Evolutionary conservation across 2,329 filamentous ascomycete genomes (phyloP).

Genomic region (Sporothrix schenckii): DNA sequence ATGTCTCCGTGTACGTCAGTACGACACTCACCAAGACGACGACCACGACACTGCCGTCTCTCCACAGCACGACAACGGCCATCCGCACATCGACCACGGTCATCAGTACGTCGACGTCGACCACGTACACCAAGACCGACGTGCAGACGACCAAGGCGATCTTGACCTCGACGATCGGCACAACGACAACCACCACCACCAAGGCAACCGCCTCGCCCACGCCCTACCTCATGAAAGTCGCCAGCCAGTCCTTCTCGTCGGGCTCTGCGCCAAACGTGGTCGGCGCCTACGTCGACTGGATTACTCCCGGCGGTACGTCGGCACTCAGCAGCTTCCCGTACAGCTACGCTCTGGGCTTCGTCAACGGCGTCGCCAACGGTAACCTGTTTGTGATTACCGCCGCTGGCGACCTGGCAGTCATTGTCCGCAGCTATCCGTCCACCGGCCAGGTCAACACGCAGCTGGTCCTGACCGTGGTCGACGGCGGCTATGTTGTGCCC

Average conservation of each 20-base stretch:
- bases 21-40: constrained; percentile 24
- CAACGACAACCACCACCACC: constrained; percentile 27
- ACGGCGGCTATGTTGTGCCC: constrained; percentile 19
- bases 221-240: background rate
- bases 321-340: background rate
- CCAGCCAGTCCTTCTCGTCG: background rate
- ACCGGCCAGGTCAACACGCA: background rate
- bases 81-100: background rate
- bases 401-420: constrained; percentile 5
- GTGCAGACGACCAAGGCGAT: background rate
- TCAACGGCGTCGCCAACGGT: background rate
- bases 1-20: constrained; percentile 10
- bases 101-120: constrained; percentile 17
- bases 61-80: constrained; percentile 20
- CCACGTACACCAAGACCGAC: constrained; percentile 15
- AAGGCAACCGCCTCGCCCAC: constrained; percentile 10
- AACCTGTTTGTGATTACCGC: constrained; percentile 1
- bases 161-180: constrained; percentile 12
- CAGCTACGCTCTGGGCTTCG: constrained; percentile 17
- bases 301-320: background rate
- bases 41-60: constrained; percentile 24
- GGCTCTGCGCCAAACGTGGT: background rate
- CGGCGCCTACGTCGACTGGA: constrained; percentile 7
- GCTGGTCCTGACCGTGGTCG: background rate
- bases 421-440: background rate